Evolutionary conservation across 139 green algal species (phyloP).

Genomic region (Chara braunii): DNA sequence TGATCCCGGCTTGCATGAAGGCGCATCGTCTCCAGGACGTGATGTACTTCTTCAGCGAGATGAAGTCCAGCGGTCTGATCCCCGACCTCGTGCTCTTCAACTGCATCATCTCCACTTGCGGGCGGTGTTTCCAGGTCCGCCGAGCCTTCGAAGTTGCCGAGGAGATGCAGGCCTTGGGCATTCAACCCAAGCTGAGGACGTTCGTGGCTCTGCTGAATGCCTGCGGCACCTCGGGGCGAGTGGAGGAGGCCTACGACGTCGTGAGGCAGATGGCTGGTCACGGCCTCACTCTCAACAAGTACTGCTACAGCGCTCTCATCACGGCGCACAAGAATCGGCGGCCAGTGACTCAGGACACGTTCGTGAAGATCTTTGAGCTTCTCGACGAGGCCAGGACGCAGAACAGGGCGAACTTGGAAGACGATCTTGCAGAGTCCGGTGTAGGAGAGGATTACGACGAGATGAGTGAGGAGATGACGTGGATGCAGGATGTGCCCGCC

Average conservation of each 20-base stretch:
- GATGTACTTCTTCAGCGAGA: constrained; percentile 38
- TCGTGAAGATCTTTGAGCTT: constrained; percentile 9
- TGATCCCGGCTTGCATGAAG: constrained; percentile 35
- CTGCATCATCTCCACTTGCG: constrained; percentile 19
- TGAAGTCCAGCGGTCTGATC: constrained; percentile 26
- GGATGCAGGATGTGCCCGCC: too few relatives aligned
- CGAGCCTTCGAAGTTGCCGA: constrained; percentile 22
- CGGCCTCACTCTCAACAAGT: constrained; percentile 18
- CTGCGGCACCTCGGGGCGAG: constrained; percentile 2
- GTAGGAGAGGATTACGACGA: neutral
- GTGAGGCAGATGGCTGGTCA: constrained; percentile 6
- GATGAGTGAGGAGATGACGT: neutral
- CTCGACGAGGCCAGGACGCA: constrained; percentile 14
- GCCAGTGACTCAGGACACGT: neutral
- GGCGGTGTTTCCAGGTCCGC: constrained; percentile 12
- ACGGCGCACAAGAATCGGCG: constrained; percentile 19
- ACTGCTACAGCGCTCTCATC: constrained; percentile 27
- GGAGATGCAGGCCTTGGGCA: constrained; percentile 24
- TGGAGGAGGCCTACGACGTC: constrained; percentile 18
- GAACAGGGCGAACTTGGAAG: neutral
- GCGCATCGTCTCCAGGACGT: constrained; percentile 23
- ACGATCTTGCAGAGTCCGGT: neutral
- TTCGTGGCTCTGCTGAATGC: constrained; percentile 20
- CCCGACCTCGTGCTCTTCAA: constrained; percentile 31
- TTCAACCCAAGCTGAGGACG: constrained; percentile 12